Percentiles rank a stretch among this genome's conserved stretches.
Evolutionary conservation across 495 filamentous ascomycete species (phyloP).

Genomic region (Cladorrhinum samala): DNA sequence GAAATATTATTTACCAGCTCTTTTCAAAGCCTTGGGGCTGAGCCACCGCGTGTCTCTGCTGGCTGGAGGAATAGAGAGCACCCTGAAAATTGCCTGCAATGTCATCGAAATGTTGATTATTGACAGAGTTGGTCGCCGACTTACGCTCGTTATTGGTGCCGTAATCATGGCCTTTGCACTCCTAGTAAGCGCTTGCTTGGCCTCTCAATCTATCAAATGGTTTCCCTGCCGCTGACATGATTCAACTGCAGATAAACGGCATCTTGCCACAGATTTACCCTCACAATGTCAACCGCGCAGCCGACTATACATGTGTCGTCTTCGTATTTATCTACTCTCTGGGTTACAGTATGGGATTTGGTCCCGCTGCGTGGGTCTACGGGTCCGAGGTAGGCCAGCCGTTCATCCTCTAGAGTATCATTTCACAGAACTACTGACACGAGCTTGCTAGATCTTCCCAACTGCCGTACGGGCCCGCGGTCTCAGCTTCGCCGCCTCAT

Average conservation of each 20-base stretch:
- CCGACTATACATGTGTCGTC: slow-evolving; percentile 48
- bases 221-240: neutral
- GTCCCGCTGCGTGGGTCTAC: slow-evolving; percentile 53
- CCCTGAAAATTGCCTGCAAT: slow-evolving; percentile 46
- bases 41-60: slow-evolving; percentile 38
- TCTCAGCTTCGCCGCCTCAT: slow-evolving; percentile 46
- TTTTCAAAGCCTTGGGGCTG: slow-evolving; percentile 43
- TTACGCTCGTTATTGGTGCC: slow-evolving; percentile 38
- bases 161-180: slow-evolving; percentile 42
- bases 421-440: neutral
- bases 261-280: slow-evolving; percentile 46
- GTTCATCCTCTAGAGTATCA: neutral
- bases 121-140: slow-evolving; percentile 39
- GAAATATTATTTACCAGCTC: slow-evolving; percentile 49
- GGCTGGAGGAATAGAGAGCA: slow-evolving; percentile 46
- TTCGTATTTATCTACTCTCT: slow-evolving; percentile 55
- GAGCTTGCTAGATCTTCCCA: slow-evolving; percentile 40
- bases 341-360: slow-evolving; percentile 52
- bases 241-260: slow-evolving; percentile 43
- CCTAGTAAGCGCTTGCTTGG: slow-evolving; percentile 29
- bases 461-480: slow-evolving; percentile 46
- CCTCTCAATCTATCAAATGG: neutral
- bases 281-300: slow-evolving; percentile 39
- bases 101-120: slow-evolving; percentile 47
- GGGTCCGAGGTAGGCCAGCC: slow-evolving; percentile 42